Evolutionary conservation across 2,329 filamentous ascomycete genomes (phyloP), one percentile per base, ranked within the genome.

Genomic region (Phaeosphaeriaceae sp.): DNA sequence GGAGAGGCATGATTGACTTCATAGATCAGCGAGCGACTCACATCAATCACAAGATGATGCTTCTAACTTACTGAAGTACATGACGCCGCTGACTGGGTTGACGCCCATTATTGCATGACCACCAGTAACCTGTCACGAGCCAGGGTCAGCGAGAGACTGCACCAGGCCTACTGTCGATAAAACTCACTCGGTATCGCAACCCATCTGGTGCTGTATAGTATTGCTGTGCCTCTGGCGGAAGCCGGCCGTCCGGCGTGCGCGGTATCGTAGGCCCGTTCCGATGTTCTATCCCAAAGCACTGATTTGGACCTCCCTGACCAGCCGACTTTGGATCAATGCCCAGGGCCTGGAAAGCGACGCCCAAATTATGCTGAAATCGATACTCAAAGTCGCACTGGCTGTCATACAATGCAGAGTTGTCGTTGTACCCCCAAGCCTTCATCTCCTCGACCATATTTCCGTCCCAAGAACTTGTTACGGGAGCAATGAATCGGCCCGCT

Each of bases 341-440:
- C 0, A 64, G 40, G 13, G 58, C 58, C 10, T 64, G 49, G 43
- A 66, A 64, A 2, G 58, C 56, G 13, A 40, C 3, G 11, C 19
- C 26, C 61, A 60, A 4, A 61, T 60, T 15, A 56, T 35, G 15
- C 60, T 56, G 11, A 64, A 59, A 11, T n/a, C 19, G 6, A 7
- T 40, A 7, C 11, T 64, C 58, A 8, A 64, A 61, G 26, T 66
- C 61, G 19, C 61, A 65, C 1, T 63, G 57, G 0, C 63, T 63
- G 15, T 49, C n/a, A 40, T 56, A 23, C 55, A 56, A 21, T 56
- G n/a, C 1, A 42, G 43, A 3, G 56, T 54, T 21, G 48, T 65
- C 58, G 1, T 64, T 54, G 43, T 60, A 65, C 1, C 60, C 63
- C 61, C 63, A 65, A 11, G 43, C 55, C 17, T 35, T 50, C 63